Evolutionary conservation across 2,329 filamentous ascomycete genomes (phyloP).

Genomic region (Colletotrichum destructivum): DNA sequence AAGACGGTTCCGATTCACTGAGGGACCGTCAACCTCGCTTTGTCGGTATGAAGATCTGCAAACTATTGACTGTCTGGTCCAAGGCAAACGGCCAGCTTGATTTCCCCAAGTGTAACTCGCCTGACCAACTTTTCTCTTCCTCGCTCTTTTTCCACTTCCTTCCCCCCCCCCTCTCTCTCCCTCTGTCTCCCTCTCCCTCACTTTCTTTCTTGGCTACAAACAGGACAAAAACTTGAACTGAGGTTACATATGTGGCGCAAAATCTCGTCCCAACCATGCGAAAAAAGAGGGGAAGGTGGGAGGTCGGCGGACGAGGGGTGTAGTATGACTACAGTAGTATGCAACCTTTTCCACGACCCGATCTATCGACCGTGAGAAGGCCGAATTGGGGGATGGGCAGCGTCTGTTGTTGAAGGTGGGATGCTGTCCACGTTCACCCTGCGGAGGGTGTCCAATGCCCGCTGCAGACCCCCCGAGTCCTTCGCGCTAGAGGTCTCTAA

Average conservation of each 20-base stretch:
- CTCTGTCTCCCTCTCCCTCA: too few relatives aligned
- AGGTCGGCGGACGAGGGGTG: too few relatives aligned
- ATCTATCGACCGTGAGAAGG: too few relatives aligned
- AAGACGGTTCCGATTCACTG: background rate
- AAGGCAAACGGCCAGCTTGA: slow-evolving; percentile 2
- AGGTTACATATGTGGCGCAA: slow-evolving; percentile 13
- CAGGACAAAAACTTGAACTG: background rate
- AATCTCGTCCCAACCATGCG: background rate
- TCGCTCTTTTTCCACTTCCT: background rate
- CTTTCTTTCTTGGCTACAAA: background rate
- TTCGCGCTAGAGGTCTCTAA: slow-evolving; percentile 8
- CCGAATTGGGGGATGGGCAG: too few relatives aligned
- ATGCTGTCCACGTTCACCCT: background rate
- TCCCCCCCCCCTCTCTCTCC: too few relatives aligned
- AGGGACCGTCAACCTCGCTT: background rate
- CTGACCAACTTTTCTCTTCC: slow-evolving; percentile 17
- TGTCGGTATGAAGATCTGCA: slow-evolving; percentile 27
- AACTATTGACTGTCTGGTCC: slow-evolving; percentile 8
- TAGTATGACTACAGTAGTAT: too few relatives aligned
- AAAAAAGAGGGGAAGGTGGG: background rate
- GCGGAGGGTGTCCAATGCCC: background rate
- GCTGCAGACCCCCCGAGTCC: background rate
- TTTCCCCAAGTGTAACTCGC: background rate
- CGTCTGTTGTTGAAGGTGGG: background rate
- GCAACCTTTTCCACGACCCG: too few relatives aligned